Conservation (phyloP, 352 stramenopile species). For the Globisporangium mamillatum region DNA sequence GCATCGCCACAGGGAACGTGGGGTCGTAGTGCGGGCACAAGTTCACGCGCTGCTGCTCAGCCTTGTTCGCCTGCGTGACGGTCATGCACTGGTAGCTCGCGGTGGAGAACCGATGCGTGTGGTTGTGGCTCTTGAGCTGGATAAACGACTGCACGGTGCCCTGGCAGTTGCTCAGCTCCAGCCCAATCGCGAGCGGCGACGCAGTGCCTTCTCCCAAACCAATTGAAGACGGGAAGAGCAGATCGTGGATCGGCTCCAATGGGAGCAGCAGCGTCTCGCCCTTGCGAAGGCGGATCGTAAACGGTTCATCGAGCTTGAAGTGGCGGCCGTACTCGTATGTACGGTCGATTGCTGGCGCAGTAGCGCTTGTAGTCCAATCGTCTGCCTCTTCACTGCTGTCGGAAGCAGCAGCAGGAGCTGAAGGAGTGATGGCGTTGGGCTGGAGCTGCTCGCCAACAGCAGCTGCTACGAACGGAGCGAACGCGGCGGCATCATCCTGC, state of each 20-base stretch:
- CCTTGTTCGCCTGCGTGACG: slow-evolving; percentile 12
- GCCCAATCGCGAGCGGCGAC: slow-evolving; percentile 20
- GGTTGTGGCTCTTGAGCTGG: slow-evolving; percentile 12
- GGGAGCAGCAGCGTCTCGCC: slow-evolving; percentile 31
- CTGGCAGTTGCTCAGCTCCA: slow-evolving; percentile 31
- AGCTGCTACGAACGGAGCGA: slow-evolving; percentile 5
- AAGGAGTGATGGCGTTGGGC: neutral
- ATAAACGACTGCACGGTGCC: slow-evolving; percentile 28
- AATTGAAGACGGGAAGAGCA: slow-evolving; percentile 14
- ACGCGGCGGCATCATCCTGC: neutral
- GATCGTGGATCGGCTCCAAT: slow-evolving; percentile 24
- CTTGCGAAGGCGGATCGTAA: slow-evolving; percentile 20
- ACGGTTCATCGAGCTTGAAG: slow-evolving; percentile 30
- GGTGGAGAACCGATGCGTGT: slow-evolving; percentile 22
- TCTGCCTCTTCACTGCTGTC: neutral
- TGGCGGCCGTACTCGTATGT: slow-evolving; percentile 21
- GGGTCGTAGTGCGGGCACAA: slow-evolving; percentile 28
- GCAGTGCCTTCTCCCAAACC: neutral
- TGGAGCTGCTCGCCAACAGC: neutral
- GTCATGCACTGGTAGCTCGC: slow-evolving; percentile 35
- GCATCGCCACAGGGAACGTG: slow-evolving; percentile 18
- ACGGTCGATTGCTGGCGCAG: slow-evolving; percentile 16
- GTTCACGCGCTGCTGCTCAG: slow-evolving; percentile 17
- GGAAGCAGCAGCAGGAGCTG: neutral
- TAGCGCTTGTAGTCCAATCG: neutral